These are phyloP conservation scores for Cadophora gregata DNA, from an alignment of 2,329 filamentous ascomycete genomes.

Conservation along the genomic window DNA sequence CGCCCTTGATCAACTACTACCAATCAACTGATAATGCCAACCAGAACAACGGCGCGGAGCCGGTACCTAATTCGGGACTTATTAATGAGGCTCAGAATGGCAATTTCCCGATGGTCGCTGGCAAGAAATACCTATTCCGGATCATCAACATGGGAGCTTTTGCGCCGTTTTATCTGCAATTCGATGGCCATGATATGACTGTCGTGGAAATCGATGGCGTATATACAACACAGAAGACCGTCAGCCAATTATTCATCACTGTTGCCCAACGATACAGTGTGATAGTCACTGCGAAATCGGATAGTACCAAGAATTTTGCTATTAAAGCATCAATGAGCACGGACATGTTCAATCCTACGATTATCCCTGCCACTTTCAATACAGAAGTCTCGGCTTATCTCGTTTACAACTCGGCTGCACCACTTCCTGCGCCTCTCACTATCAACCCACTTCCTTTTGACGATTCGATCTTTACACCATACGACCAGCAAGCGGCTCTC, in stretches of 20 bases:
- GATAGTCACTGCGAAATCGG: slow-evolving; percentile 51
- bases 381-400: slow-evolving; percentile 59
- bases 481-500: slow-evolving; percentile 18
- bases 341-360: slow-evolving; percentile 59
- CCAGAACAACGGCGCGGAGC: slow-evolving; percentile 25
- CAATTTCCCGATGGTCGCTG: slow-evolving; percentile 33
- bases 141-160: slow-evolving; percentile 36
- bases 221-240: slow-evolving; percentile 46
- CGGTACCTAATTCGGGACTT: slow-evolving; percentile 29
- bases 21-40: slow-evolving; percentile 46
- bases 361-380: slow-evolving; percentile 68
- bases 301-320: slow-evolving; percentile 42
- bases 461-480: slow-evolving; percentile 25
- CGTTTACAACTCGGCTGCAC: slow-evolving; percentile 56
- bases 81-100: slow-evolving; percentile 30
- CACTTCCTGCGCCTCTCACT: slow-evolving; percentile 47
- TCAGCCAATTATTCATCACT: slow-evolving; percentile 50
- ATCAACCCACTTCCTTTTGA: slow-evolving; percentile 22
- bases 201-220: slow-evolving; percentile 57
- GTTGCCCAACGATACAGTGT: slow-evolving; percentile 54
- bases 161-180: slow-evolving; percentile 28
- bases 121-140: slow-evolving; percentile 33
- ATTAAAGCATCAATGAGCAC: slow-evolving; percentile 46
- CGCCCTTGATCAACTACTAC: slow-evolving; percentile 30
- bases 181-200: slow-evolving; percentile 44